Conservation (phyloP, 352 stramenopile genomes). For the Plasmopara viticola region DNA sequence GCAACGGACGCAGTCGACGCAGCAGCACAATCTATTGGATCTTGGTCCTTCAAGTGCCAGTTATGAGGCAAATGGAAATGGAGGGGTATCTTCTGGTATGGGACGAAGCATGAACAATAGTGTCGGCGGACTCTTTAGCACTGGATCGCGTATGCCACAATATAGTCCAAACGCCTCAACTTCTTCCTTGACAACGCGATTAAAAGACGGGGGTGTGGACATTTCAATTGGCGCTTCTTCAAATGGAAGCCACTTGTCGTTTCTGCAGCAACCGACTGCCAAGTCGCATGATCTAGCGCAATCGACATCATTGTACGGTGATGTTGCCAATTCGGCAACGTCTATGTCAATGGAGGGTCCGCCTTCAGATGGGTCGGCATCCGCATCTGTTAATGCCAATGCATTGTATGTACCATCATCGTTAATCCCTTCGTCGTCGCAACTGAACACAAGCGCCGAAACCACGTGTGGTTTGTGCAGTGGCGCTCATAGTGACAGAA, state of each 20-base stretch:
- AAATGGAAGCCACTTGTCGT: constrained; percentile 24
- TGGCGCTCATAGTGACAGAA: constrained; percentile 40
- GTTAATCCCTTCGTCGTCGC: constrained; percentile 14
- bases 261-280: constrained; percentile 19
- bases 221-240: constrained; percentile 22
- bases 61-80: constrained; percentile 23
- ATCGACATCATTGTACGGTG: constrained; percentile 24
- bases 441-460: constrained; percentile 15
- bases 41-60: constrained; percentile 13
- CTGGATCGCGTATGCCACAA: constrained; percentile 22
- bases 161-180: constrained; percentile 17
- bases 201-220: constrained; percentile 29
- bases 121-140: constrained; percentile 21
- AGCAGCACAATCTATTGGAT: neutral
- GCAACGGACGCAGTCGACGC: constrained; percentile 21
- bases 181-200: constrained; percentile 24
- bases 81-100: constrained; percentile 15
- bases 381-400: constrained; percentile 20
- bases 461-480: constrained; percentile 42
- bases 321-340: constrained; percentile 26
- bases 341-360: constrained; percentile 30
- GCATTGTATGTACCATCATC: constrained; percentile 23
- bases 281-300: constrained; percentile 26
- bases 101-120: constrained; percentile 21
- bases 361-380: constrained; percentile 21